A percentile compares a stretch with the other conserved stretches of the same genome.
Evolutionary conservation across 805 yeast species (phyloP).

Genomic region (Sungouiozyma ichnusensis): DNA sequence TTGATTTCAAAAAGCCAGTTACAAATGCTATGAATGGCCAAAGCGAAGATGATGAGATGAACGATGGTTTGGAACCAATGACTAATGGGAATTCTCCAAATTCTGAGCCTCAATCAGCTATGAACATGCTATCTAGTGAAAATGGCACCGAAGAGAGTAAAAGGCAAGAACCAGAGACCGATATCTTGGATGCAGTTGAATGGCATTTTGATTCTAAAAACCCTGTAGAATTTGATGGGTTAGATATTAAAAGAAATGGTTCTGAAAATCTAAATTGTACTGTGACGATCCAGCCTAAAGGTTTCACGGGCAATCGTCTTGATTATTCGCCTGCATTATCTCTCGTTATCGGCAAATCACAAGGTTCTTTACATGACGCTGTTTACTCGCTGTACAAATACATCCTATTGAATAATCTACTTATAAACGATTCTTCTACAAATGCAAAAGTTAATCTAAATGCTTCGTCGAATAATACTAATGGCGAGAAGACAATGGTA

Average conservation of each 20-base stretch:
- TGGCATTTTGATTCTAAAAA: conserved; percentile 70
- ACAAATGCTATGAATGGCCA: neutral
- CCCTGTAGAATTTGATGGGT: conserved; percentile 67
- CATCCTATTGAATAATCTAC: conserved; percentile 54
- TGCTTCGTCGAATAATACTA: conserved; percentile 10
- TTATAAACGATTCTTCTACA: conserved; percentile 14
- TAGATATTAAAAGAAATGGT: conserved; percentile 80
- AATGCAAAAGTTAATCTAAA: conserved; percentile 5
- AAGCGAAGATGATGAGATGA: neutral
- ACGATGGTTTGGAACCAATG: neutral
- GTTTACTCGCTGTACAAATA: conserved; percentile 76
- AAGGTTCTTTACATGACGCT: conserved; percentile 78
- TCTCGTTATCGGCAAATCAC: conserved; percentile 60
- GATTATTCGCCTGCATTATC: conserved; percentile 54
- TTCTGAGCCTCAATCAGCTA: neutral
- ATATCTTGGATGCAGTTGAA: conserved; percentile 42
- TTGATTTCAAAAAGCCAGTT: conserved; percentile 45
- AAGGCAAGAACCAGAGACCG: conserved; percentile 2
- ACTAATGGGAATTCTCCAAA: neutral
- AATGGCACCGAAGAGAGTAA: neutral
- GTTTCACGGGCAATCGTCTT: conserved; percentile 54
- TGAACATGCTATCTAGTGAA: neutral
- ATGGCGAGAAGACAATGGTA: conserved; percentile 44
- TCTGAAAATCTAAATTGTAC: conserved; percentile 50
- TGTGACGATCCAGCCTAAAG: conserved; percentile 74